Evolutionary conservation across 352 stramenopile genomes (phyloP).

Genomic region (Phytophthora parvispora): DNA sequence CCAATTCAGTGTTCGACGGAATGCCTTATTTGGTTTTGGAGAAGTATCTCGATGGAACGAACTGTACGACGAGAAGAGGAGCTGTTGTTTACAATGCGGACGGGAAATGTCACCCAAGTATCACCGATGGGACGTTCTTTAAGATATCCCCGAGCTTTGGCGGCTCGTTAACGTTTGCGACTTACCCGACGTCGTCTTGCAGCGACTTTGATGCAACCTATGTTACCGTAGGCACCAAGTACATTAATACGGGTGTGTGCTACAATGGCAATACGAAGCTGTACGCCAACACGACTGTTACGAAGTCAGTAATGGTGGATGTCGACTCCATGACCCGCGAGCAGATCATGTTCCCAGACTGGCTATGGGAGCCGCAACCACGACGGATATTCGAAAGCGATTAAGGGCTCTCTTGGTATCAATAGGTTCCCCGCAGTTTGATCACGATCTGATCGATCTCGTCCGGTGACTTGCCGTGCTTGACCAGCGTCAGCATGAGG

Average conservation of each 20-base stretch:
- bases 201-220: not conserved
- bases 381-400: not conserved
- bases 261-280: not conserved
- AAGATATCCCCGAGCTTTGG: slow-evolving; percentile 3
- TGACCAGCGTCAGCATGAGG: no score
- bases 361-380: not conserved
- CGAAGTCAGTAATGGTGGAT: not conserved
- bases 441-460: no score
- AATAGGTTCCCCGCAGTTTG: no score
- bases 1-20: not conserved
- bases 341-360: slow-evolving; percentile 6
- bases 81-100: slow-evolving; percentile 12
- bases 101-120: slow-evolving; percentile 4
- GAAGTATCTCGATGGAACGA: not conserved
- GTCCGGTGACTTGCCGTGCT: no score
- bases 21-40: slow-evolving; percentile 9
- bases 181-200: not conserved
- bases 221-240: not conserved
- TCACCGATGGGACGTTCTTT: not conserved
- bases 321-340: not conserved
- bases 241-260: not conserved
- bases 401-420: not conserved
- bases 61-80: not conserved
- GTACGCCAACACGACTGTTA: not conserved
- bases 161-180: not conserved